Base-by-base conservation (phyloP, 2,329 filamentous ascomycete genomes). In the Colletotrichum sp. region DNA sequence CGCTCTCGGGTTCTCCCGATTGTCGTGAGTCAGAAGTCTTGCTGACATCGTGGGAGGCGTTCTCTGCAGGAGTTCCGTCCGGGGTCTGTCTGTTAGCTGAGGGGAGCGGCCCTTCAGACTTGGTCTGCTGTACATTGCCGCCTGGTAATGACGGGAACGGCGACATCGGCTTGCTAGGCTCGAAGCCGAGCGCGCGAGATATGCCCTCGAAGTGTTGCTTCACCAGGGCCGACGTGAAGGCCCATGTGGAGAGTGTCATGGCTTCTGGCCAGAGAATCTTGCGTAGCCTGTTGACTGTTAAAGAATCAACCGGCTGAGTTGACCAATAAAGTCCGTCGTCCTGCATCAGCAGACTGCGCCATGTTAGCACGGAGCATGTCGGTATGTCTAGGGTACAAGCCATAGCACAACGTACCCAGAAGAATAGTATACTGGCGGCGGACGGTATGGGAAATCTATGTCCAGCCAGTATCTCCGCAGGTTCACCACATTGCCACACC, bases 351-450 rank as follows among this genome's bases (percentile, higher is more conserved):
- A 92, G 82, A 3, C 91, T 92, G 78, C 4, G 5, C 10, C 9
- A 8, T 44, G 79, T 85, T 60, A 85, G 81, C 62, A 16, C 18
- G 28, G 15, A 44, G 21, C 21, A n/a, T 16, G 5, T 3, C 6
- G 12, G 32, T 10, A 16, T 52, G 6, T 52, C n/a, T 21, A 52
- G 44, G 44, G 44, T 52, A 52, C 2, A 7, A 13, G 6, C 10
- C n/a, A 52, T 4, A 13, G 44, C 44, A 52, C 44, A 28, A 18
- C 87, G 78, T 88, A 94, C 92, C 92, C 92, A 65, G 88, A 89
- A 74, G 91, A 88, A 76, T 89, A 86, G 72, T 91, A 92, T 70
- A 87, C 88, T 7, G 92, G 92, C 2, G 93, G 92, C 57, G 92
- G 90, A 44, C 84, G 85, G 59, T 84, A 83, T 1, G 93, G 93